These are phyloP conservation scores for Raphanus raphanistrum DNA, from an alignment of 345 rosid genomes.

Conservation along the genomic window DNA sequence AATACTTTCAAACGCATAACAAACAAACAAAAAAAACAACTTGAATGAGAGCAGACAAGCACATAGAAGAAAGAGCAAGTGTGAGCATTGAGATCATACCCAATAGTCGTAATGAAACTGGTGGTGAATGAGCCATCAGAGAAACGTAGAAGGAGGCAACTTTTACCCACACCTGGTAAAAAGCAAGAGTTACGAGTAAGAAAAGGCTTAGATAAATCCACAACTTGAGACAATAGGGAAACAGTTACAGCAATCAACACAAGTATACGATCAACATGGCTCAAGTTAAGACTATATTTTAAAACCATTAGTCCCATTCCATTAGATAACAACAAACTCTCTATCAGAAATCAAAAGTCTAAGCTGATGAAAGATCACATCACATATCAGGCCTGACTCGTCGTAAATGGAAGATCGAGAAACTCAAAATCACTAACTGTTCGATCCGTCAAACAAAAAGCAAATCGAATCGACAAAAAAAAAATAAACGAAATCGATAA, in stretches of 20 bases:
- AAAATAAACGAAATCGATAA: not conserved
- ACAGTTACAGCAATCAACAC: conserved; percentile 4
- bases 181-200: not conserved
- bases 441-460: conserved; percentile 14
- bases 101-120: conserved; percentile 92
- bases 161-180: conserved; percentile 83
- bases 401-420: not conserved
- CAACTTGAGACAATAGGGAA: not conserved
- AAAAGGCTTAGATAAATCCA: not conserved
- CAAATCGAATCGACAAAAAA: not conserved
- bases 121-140: conserved; percentile 97
- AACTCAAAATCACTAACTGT: not conserved
- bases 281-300: not conserved
- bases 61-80: not conserved
- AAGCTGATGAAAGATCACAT: not conserved
- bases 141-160: conserved; percentile 92
- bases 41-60: not conserved
- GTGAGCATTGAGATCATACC: conserved; percentile 41
- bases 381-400: not conserved
- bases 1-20: conserved; percentile 48
- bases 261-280: not conserved
- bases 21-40: not conserved
- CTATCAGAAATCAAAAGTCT: not conserved
- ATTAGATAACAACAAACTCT: not conserved
- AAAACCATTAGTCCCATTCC: not conserved